Base-by-base conservation (phyloP, 2,329 filamentous ascomycete genomes). In the Pseudocercospora crystallina region DNA sequence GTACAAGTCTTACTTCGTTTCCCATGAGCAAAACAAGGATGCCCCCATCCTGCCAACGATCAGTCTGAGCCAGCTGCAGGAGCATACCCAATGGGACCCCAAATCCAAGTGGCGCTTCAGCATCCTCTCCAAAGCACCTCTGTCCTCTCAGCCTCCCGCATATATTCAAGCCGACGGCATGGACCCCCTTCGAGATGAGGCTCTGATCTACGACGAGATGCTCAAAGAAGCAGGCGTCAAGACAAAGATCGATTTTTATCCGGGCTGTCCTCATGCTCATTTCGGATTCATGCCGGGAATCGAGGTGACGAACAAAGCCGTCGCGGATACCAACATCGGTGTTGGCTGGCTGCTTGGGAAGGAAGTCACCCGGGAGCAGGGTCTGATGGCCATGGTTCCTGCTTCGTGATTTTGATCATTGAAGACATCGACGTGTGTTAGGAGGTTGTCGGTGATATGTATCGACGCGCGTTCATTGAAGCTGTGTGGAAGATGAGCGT, bases 161-260 rank as follows among this genome's bases (percentile, higher is more conserved):
- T 80, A 78, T 58, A 64, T 82, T 2, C 76, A 80, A 58, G 65
- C 80, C 1, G 74, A 70, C 51, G 78, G 77, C 9, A 49, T 76
- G 47, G 79, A 81, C 60, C 73, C 73, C 0, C 53, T 77, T 3
- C 63, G 79, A 4, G 79, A 82, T 52, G 79, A 81, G 47, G 74
- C 66, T 0, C 54, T 81, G 40, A 73, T 80, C 0, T 81, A 79
- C 55, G 77, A 79, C 58, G 61, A 69, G 33, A 59, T 75, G 1
- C 59, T 81, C 45, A 64, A 71, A 15, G 75, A 76, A 43, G 49
- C 51, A 7, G 70, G 63, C 4, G 66, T 78, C 8, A 60, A 68
- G 57, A 78, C 76, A 0, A 69, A 66, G 41, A 32, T 78, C 10
- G 71, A 77, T n/a, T 44, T 53, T 34, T 45, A 40, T 32, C 41